Evolutionary conservation across 495 filamentous ascomycete species (phyloP), one percentile per base, ranked within the genome.

Genomic region (Trichoderma orchidacearum): DNA sequence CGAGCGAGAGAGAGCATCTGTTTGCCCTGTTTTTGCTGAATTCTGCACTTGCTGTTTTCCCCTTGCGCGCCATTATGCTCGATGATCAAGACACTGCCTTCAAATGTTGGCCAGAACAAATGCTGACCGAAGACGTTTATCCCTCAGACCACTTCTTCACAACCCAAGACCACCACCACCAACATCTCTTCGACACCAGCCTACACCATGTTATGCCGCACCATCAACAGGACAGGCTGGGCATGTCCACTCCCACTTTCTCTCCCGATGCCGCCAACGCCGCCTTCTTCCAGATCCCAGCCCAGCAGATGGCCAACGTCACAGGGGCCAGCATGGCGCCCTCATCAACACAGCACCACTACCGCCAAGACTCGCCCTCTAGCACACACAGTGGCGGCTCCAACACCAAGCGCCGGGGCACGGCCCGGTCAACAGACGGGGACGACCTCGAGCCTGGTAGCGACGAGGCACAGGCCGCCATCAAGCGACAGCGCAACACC

Each of bases 401-500:
- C 3, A 8, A 25, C 15, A 25, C 41, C 9, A 48, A 48, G 8
- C 21, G 27, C 13, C 41, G 41, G 21, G n/a, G 41, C 41, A 11
- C 41, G 8, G 21, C 41, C 8, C 41, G 41, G 15, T 48, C 41
- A 12, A 23, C 41, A 11, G 41, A 48, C 41, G 41, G 41, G 6
- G 41, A 48, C 15, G 41, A 48, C 5, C 12, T 48, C 7, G 41
- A 48, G 5, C 21, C 41, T 23, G 27, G 15, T n/a, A 23, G 27
- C 5, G 51, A 53, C 28, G 28, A 53, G 35, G 54, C 18, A 12
- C 21, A 56, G 23, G 34, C 54, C 5, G 32, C 54, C 34, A 45
- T 56, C 3, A 86, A 85, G 64, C 83, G 84, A 18, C 75, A 77
- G 51, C 76, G 82, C 34, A 87, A 90, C 65, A 85, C 85, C 53